Base-by-base conservation (phyloP, 2,329 filamentous ascomycete genomes). In the Xylariaceae sp. region DNA sequence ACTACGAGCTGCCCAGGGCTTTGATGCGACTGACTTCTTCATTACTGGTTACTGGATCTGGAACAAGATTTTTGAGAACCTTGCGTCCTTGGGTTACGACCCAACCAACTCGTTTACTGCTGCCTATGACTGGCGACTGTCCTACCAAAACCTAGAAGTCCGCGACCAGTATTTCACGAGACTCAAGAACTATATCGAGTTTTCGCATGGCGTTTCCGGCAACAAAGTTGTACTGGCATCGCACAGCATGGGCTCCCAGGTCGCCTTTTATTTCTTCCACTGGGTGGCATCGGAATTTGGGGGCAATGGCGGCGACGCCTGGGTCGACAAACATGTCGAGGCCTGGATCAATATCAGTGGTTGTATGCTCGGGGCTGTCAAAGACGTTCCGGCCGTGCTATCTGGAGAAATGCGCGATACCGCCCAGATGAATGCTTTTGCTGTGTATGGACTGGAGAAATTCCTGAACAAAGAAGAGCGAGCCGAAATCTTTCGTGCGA, bases 331-430 rank as follows among this genome's bases (percentile, higher is more conserved):
- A 16, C 82, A 97, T 66, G 78, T 99, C 47, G 94, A 95, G 60
- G 88, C 90, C 2, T 99, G 95, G 92, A 95, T 99, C 75, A 99
- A 99, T 69, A 91, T 99, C 63, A 94, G 89, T 60, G 94, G 94
- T 6, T 99, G 93, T 71, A 97, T 99, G 93, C 84, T 99, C 6
- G 94, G 94, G 13, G 91, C 94, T 2, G 78, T 91, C 52, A 99
- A 99, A 73, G 93, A 89, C 53, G 74, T 97, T 34, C 89, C 94
- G 0, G 93, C 94, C 0, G 82, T 97, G 0, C 77, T 99, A 1
- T 97, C 92, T 0, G 94, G 94, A 31, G 94, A 99, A 71, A 99
- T 99, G 94, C 90, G 93, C 60, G 94, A 99, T 66, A 99, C 94
- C 0, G 94, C 93, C 1, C 94, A 97, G 70, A 82, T 99, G 18